A percentile compares a stretch with the other conserved stretches of the same genome.
Evolutionary conservation across 305 asterid species (phyloP).

Genomic region (Fraxinus platypoda): DNA sequence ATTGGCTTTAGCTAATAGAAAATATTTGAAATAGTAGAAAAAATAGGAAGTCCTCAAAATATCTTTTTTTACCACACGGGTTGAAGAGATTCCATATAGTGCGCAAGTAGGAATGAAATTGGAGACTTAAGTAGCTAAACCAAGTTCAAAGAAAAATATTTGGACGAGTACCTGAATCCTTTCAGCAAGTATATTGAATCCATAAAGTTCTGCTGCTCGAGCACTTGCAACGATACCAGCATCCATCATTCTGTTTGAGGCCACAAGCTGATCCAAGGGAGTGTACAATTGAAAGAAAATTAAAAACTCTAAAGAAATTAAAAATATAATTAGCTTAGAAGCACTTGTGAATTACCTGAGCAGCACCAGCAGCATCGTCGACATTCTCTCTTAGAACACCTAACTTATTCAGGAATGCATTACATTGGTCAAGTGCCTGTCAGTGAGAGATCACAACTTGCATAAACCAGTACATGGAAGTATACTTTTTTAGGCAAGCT

Average conservation of each 20-base stretch:
- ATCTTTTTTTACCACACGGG: neutral
- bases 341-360: constrained; percentile 16
- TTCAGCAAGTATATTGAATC: constrained; percentile 26
- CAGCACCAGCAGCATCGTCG: constrained; percentile 30
- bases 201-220: constrained; percentile 35
- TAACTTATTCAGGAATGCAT: constrained; percentile 20
- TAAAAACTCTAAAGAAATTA: neutral
- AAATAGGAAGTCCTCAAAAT: neutral
- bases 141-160: neutral
- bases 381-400: constrained; percentile 23
- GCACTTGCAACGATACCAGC: constrained; percentile 31
- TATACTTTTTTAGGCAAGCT: neutral
- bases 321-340: neutral
- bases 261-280: constrained; percentile 20
- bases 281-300: neutral
- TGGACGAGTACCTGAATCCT: constrained; percentile 22
- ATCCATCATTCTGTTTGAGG: constrained; percentile 22
- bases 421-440: constrained; percentile 31
- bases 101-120: neutral
- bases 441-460: neutral
- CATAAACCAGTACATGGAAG: neutral
- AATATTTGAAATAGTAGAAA: neutral
- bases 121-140: neutral
- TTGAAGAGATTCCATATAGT: neutral
- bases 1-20: neutral